Evolutionary conservation across 352 stramenopile species (phyloP).

Genomic region (Plasmopara viticola): DNA sequence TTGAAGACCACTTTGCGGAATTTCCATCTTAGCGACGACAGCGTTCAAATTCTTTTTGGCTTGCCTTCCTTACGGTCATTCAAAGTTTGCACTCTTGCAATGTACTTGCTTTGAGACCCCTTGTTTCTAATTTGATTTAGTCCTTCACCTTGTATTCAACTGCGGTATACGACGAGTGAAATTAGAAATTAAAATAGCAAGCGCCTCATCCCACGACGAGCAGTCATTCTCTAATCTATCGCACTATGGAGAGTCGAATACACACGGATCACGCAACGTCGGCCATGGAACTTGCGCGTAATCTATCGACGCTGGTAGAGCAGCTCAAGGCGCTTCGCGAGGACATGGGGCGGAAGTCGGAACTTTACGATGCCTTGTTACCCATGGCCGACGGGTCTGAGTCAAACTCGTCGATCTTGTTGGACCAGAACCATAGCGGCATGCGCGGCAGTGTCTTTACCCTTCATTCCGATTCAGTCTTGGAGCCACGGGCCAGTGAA

Average conservation of each 20-base stretch:
- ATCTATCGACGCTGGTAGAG: slow-evolving; percentile 53
- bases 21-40: too few relatives aligned
- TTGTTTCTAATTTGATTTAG: too few relatives aligned
- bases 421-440: slow-evolving; percentile 16
- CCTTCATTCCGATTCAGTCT: slow-evolving; percentile 27
- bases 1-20: too few relatives aligned
- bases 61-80: too few relatives aligned
- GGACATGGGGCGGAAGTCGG: slow-evolving; percentile 66
- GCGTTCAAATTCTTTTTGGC: too few relatives aligned
- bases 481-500: slow-evolving; percentile 26
- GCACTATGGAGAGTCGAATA: slow-evolving; percentile 15
- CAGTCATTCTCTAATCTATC: not conserved
- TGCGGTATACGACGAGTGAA: too few relatives aligned
- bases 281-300: slow-evolving; percentile 44
- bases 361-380: slow-evolving; percentile 61
- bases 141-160: too few relatives aligned
- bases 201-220: too few relatives aligned
- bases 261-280: slow-evolving; percentile 3
- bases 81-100: too few relatives aligned
- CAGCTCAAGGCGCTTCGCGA: slow-evolving; percentile 53
- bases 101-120: too few relatives aligned
- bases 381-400: slow-evolving; percentile 5
- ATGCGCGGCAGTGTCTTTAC: slow-evolving; percentile 39
- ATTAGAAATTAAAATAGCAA: too few relatives aligned
- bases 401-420: not conserved